Evolutionary conservation across 2,329 filamentous ascomycete species (phyloP), one percentile per base, ranked within the genome.

Genomic region (Epichloe baconii): DNA sequence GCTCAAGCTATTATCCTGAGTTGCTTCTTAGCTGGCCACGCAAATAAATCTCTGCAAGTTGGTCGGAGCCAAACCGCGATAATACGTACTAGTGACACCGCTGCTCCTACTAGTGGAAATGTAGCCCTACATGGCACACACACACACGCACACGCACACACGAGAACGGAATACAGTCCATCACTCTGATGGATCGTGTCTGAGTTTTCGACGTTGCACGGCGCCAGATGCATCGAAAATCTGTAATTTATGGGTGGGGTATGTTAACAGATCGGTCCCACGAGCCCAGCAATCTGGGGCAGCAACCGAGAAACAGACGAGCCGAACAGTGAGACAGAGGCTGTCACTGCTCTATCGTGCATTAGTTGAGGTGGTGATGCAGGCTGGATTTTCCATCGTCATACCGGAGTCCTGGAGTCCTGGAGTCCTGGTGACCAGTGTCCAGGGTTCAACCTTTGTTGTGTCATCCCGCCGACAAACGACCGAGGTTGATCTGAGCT

Each of bases 401-500:
- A 26, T 26, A 26, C 26, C 26, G 26, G 2, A 7, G 5, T 23
- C 23, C 23, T 23, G 23, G 26, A 26, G 1, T 10, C 26, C 26
- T 31, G 26, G 7, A 26, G 26, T 31, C 26, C 26, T 31, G 26
- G 7, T 3, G 26, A 31, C 17, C n/a, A 11, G 45, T 26, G 12
- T 31, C 31, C 44, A 15, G 31, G 31, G 44, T 14, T 45, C 44
- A 36, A 31, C n/a, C 31, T 35, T 35, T 4, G 10, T n/a, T 36
- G 17, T 21, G 35, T 21, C n/a, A 35, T 51, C 40, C 26, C 38
- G 45, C 50, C 50, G 45, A 51, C 19, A 36, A 51, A 51, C 40
- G 45, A 51, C 50, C 50, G 45, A 48, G 21, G 35, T 17, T 17
- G 23, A 14, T 15, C 21, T 23, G 37, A 40, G 4, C 1, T 14